These are phyloP conservation scores for Syzygium oleosum DNA, from an alignment of 345 rosid species.

Conservation along the genomic window DNA sequence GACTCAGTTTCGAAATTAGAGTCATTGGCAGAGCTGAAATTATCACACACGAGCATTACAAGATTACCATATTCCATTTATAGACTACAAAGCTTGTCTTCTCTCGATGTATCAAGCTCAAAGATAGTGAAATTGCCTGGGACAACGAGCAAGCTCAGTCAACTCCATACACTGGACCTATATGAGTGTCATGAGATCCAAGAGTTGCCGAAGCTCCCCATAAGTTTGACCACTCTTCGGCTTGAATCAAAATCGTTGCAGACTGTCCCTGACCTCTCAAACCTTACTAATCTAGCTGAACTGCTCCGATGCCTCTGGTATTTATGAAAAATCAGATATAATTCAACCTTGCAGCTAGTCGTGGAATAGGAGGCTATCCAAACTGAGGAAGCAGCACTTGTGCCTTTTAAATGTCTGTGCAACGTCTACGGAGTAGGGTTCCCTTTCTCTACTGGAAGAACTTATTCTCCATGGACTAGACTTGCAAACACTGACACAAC, in stretches of 20 bases:
- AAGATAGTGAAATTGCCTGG: neutral
- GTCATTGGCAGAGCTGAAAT: neutral
- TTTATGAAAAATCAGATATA: rapidly evolving
- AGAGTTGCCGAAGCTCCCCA: neutral
- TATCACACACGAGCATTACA: too few relatives aligned
- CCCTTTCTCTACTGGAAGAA: neutral
- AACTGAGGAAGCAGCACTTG: neutral
- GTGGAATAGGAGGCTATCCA: neutral
- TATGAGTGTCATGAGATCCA: rapidly evolving
- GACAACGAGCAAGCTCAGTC: neutral
- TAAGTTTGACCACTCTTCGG: neutral
- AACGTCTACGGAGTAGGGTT: neutral
- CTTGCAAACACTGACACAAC: neutral
- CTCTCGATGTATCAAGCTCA: rapidly evolving
- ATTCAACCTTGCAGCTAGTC: rapidly evolving
- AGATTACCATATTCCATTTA: too few relatives aligned
- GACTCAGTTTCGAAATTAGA: neutral
- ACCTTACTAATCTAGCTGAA: neutral
- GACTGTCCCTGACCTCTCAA: neutral
- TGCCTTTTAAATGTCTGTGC: neutral
- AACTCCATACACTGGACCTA: neutral
- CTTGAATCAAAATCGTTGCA: rapidly evolving
- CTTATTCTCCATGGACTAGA: rapidly evolving
- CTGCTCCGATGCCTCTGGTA: rapidly evolving
- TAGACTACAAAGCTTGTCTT: too few relatives aligned